Base-by-base conservation (phyloP, 371 early-diverging fungal species). In the Apophysomyces elegans region DNA sequence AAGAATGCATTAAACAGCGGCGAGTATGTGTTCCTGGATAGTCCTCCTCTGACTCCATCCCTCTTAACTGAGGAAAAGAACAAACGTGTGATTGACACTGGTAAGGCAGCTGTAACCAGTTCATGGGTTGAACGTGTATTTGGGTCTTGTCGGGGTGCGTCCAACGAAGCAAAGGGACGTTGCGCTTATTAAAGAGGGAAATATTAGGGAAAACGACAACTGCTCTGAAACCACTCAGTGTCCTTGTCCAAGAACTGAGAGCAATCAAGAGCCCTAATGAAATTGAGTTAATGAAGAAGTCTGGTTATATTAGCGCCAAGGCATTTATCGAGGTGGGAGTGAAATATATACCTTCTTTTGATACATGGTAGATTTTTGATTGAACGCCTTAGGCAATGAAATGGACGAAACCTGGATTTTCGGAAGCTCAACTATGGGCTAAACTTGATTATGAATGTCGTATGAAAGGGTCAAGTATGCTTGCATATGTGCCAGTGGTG, bases 401-500 rank as follows among this genome's bases (percentile, higher is more conserved):
- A 46, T 84, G 79, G 67, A 90, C 94, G 21, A 73, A 85, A 54
- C 91, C 93, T 7, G 87, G 88, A 13, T 70, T 86, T 18, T 77
- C 86, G 56, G 97, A 98, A 71, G 86, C 90, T 38, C 88, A 91
- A 54, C 69, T 98, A 39, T 88, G 90, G 69, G 88, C 92, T 7
- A 85, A 86, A 41, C 85, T 95, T 61, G 96, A 95, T 59, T 92
- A 86, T 70, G 86, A 92, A 38, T 86, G 86, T 46, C 80, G 90
- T 58, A 78, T 83, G 79, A 76, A 85, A 41, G 94, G 93, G 0
- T 88, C 91, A 0, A 86, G 81, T 44, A 88, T 88, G n/a, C 77
- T 94, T 37, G 95, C 96, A 6, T 99, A 97, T 78, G 96, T 99
- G 7, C 99, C 99, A 2, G 99, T 99, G 0, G 94, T 97, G 32